Evolutionary conservation across 2,329 filamentous ascomycete genomes (phyloP).

Genomic region (Diaporthe velutina): DNA sequence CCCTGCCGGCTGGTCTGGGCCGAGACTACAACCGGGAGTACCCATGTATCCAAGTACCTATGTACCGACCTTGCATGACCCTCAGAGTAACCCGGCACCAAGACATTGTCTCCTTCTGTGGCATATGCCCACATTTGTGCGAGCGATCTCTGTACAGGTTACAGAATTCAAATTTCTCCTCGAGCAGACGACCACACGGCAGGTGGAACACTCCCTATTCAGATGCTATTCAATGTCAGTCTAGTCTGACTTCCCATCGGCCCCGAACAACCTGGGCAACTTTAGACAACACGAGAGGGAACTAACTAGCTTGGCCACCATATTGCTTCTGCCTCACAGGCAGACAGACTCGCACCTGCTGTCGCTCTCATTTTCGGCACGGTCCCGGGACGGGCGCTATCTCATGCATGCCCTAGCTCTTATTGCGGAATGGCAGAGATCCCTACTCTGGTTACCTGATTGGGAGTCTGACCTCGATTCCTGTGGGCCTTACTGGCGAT

Average conservation of each 20-base stretch:
- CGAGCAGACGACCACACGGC: neutral
- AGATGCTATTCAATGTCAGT: neutral
- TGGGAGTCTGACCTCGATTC: conserved; percentile 12
- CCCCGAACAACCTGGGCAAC: neutral
- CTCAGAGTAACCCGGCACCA: neutral
- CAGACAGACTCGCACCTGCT: neutral
- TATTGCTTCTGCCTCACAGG: conserved; percentile 28
- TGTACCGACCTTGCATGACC: neutral
- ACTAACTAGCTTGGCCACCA: neutral
- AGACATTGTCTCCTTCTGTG: conserved; percentile 1
- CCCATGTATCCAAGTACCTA: conserved; percentile 7
- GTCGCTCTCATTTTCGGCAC: neutral
- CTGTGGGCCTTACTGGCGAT: conserved; percentile 3
- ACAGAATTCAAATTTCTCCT: neutral
- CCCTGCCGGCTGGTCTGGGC: conserved; percentile 12
- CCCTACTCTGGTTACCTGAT: conserved; percentile 16
- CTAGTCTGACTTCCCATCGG: neutral
- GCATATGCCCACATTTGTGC: conserved; percentile 5
- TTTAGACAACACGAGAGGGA: neutral
- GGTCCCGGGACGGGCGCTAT: neutral
- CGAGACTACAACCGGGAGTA: neutral
- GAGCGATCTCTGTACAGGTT: neutral
- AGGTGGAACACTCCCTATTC: neutral
- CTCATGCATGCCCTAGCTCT: neutral
- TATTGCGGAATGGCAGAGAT: neutral